A percentile compares a stretch with the other conserved stretches of the same genome.
Evolutionary conservation across 495 filamentous ascomycete species (phyloP).

Genomic region (Cudoniella acicularis): DNA sequence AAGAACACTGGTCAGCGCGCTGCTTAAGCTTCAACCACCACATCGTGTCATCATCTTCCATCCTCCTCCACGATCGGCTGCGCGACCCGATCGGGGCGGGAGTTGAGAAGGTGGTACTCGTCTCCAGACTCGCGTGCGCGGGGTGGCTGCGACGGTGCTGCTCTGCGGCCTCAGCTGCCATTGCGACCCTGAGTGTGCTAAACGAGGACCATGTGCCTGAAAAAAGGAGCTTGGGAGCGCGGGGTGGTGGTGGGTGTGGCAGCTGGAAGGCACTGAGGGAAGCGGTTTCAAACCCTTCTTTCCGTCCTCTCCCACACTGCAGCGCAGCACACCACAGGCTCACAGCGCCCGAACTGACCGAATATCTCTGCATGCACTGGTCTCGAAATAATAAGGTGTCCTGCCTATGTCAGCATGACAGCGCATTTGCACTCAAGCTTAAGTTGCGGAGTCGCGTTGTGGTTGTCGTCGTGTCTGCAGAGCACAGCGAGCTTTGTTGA

Average conservation of each 20-base stretch:
- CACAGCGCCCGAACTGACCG: too few relatives aligned
- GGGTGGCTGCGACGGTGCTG: neutral
- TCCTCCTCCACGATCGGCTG: neutral
- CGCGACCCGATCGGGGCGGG: neutral
- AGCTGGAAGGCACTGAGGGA: neutral
- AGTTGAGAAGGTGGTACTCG: neutral
- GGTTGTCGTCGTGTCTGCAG: neutral
- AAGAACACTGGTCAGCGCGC: neutral
- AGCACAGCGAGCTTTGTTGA: neutral
- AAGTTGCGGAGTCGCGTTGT: neutral
- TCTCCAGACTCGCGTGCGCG: neutral
- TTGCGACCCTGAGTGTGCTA: neutral
- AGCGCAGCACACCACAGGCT: too few relatives aligned
- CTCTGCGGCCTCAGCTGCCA: neutral
- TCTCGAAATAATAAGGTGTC: too few relatives aligned
- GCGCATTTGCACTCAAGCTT: neutral
- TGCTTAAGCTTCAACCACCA: neutral
- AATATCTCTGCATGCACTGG: too few relatives aligned
- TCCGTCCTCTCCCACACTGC: neutral
- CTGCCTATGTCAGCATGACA: neutral
- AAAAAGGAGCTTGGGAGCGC: neutral
- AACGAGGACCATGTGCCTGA: conserved; percentile 1
- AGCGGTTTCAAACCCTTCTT: neutral
- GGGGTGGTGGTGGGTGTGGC: neutral
- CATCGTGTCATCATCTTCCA: neutral